phyloP scores from a whole-genome alignment of 768 basidiomycete species.

The Tephrocybe sp. region DNA sequence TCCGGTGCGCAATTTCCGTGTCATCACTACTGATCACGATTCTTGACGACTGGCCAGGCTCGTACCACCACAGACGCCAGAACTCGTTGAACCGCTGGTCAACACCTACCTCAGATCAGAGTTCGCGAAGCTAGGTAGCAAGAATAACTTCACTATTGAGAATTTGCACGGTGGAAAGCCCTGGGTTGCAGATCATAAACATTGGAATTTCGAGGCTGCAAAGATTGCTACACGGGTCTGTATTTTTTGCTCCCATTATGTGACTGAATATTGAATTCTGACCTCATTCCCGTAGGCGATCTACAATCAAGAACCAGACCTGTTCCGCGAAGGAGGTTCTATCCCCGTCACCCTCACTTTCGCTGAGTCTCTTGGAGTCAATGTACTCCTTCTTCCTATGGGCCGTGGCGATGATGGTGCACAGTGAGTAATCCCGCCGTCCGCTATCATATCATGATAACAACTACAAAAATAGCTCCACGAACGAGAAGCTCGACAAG shows the following conservation, averaged over 20 bases:
- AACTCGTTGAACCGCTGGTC: conserved; percentile 69
- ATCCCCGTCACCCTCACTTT: conserved; percentile 94
- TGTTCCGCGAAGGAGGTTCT: conserved; percentile 90
- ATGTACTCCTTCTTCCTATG: conserved; percentile 89
- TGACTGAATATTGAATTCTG: background rate
- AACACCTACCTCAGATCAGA: conserved; percentile 66
- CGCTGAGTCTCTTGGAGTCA: conserved; percentile 82
- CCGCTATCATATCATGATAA: background rate
- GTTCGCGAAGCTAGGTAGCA: conserved; percentile 81
- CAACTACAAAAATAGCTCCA: conserved; percentile 51
- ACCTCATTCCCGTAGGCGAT: conserved; percentile 37
- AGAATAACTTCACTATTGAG: conserved; percentile 77
- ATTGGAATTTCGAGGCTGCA: conserved; percentile 94
- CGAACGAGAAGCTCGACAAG: conserved; percentile 91
- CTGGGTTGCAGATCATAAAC: conserved; percentile 81
- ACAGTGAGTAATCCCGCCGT: conserved; percentile 52
- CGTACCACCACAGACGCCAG: conserved; percentile 87
- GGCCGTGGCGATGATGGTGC: conserved; percentile 94
- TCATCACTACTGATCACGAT: background rate
- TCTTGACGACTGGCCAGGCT: conserved; percentile 38
- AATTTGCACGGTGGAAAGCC: conserved; percentile 80
- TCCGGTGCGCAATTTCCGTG: conserved; percentile 53
- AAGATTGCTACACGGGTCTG: conserved; percentile 76
- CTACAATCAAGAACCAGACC: conserved; percentile 74
- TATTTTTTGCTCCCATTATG: background rate